Evolutionary conservation across 768 basidiomycete species (phyloP), one percentile per base, ranked within the genome.

Genomic region (Hortiboletus flavorubellus): DNA sequence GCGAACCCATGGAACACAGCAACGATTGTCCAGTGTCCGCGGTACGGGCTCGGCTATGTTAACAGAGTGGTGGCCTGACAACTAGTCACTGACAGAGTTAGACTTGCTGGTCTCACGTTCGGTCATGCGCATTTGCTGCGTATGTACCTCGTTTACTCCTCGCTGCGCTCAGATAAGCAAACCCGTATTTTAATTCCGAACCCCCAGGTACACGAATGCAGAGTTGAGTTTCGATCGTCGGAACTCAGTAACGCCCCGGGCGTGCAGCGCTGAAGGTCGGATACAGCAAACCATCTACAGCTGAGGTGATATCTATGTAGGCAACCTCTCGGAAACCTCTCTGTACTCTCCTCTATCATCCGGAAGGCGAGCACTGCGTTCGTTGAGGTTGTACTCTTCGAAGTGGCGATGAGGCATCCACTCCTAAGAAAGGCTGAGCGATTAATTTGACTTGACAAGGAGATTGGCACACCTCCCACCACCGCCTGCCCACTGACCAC

Each of bases 391-490:
- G 58, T 84, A 78, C 54, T 81, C 79, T 59, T 85, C 82, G 37
- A 73, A 63, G 59, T 78, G 78, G 64, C 80, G 75, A 60, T 77
- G 78, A 54, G 84, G 82, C 54, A 73, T 53, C 71, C 70, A 73
- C 66, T 65, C 67, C 70, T 69, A 58, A 43, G 41, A 51, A 59
- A 8, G 42, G 53, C 39, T 56, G 59, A 58, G 52, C 49, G 56
- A 64, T 58, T 58, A 65, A 61, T 54, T 62, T 59, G 18, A 53
- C 47, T 55, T 46, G 50, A 41, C 50, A 39, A 49, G 34, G 64
- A 46, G 53, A 68, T 47, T 62, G 58, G 74, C 78, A 69, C 60
- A 90, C 91, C 81, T 91, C 87, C 91, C 91, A 91, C 91, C 91
- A 93, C 61, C 83, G 76, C 60, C 82, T 75, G 44, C 86, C 79